A percentile compares a stretch with the other conserved stretches of the same genome.
These are phyloP conservation scores for Talaromyces stipitatus DNA, from an alignment of 495 filamentous ascomycete genomes.

Conservation along the genomic window DNA sequence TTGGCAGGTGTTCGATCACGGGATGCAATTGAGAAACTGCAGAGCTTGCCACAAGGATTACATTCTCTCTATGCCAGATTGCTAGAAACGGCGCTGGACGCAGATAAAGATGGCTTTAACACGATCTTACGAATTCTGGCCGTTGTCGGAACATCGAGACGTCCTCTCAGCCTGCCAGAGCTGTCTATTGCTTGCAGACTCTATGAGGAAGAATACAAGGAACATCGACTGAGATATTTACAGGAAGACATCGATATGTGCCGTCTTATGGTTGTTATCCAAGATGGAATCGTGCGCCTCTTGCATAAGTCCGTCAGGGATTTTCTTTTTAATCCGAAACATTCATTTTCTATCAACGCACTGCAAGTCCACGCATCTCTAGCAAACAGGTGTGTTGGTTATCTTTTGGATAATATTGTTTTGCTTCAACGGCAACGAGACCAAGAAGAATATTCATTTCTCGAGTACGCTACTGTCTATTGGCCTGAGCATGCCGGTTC, in stretches of 20 bases:
- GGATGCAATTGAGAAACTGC: conserved; percentile 9
- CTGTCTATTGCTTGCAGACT: conserved; percentile 9
- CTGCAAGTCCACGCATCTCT: conserved; percentile 6
- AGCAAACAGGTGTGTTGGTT: conserved; percentile 6
- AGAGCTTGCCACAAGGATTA: conserved; percentile 9
- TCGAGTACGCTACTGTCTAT: conserved; percentile 1
- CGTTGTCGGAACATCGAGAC: conserved; percentile 9
- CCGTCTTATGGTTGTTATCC: conserved; percentile 11
- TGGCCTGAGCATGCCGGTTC: conserved; percentile 4
- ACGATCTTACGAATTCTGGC: conserved; percentile 6
- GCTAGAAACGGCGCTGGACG: conserved; percentile 9
- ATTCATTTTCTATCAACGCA: neutral
- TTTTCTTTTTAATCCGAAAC: conserved; percentile 9
- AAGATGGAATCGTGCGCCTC: conserved; percentile 11
- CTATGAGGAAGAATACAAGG: conserved; percentile 9
- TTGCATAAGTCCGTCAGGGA: conserved; percentile 18
- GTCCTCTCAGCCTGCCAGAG: conserved; percentile 9
- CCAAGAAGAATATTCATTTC: neutral
- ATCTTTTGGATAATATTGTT: conserved; percentile 3
- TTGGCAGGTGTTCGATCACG: conserved; percentile 6
- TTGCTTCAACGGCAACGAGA: neutral
- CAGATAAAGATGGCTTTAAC: conserved; percentile 2
- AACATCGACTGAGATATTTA: conserved; percentile 4
- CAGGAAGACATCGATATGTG: conserved; percentile 12
- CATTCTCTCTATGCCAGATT: conserved; percentile 13